Evolutionary conservation across 352 stramenopile species (phyloP).

Genomic region (Pythium aphanidermatum): DNA sequence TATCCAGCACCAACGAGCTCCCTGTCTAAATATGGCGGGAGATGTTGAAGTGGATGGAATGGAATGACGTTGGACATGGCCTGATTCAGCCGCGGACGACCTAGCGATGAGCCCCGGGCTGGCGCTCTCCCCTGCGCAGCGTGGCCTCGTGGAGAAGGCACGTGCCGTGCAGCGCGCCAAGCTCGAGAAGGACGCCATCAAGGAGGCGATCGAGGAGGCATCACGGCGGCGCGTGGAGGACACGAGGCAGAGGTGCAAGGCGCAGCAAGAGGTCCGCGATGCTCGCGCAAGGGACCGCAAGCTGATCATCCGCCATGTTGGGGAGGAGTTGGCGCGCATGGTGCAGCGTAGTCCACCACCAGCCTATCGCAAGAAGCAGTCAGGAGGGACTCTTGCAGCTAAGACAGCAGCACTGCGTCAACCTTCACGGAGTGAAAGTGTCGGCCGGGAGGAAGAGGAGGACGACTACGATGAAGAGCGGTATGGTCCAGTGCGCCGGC

Average conservation of each 20-base stretch:
- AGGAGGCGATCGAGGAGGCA: conserved; percentile 23
- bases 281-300: conserved; percentile 21
- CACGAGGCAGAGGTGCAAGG: conserved; percentile 25
- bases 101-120: conserved; percentile 8
- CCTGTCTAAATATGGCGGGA: neutral
- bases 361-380: conserved; percentile 1
- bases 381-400: neutral
- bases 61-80: neutral
- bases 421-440: neutral
- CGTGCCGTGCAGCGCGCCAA: conserved; percentile 33
- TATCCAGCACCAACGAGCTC: neutral
- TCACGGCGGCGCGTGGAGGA: conserved; percentile 25
- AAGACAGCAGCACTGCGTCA: neutral
- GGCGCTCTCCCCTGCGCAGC: conserved; percentile 46
- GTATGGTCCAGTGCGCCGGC: conserved; percentile 40
- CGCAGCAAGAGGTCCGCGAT: conserved; percentile 9
- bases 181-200: conserved; percentile 33
- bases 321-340: conserved; percentile 47
- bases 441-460: conserved; percentile 5
- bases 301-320: conserved; percentile 58
- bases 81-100: neutral
- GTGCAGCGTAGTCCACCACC: conserved; percentile 21
- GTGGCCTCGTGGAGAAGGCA: conserved; percentile 44
- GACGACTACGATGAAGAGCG: conserved; percentile 56
- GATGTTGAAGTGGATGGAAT: neutral